Conservation (phyloP, 140 eudicot species). For the Anethum foeniculum region DNA sequence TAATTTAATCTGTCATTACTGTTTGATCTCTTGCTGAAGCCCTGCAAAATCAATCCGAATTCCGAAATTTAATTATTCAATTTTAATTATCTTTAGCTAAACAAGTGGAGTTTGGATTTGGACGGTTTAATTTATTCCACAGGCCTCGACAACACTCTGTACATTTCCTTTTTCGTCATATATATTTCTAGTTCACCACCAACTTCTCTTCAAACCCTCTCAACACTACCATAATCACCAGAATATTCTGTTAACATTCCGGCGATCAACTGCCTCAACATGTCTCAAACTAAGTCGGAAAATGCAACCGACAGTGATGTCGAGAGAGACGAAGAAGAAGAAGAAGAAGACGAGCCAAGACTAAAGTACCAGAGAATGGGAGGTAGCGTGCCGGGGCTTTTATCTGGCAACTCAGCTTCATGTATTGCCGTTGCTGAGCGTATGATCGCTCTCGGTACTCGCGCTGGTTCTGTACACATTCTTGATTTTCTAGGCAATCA, state of each 20-base stretch:
- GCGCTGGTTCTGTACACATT: conserved; percentile 61
- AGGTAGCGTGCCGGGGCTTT: conserved; percentile 61
- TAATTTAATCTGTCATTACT: too few species aligned
- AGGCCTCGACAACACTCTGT: too few species aligned
- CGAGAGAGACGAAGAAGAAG: conserved; percentile 42
- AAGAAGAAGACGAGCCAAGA: conserved; percentile 70
- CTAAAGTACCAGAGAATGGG: conserved; percentile 94
- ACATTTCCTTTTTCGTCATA: too few species aligned
- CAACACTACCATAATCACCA: not conserved
- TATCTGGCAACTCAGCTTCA: conserved; percentile 69
- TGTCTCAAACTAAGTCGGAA: conserved; percentile 49
- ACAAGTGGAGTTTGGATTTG: too few species aligned
- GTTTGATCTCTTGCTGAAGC: too few species aligned
- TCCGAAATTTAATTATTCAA: too few species aligned
- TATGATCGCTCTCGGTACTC: conserved; percentile 97
- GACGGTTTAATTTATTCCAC: too few species aligned
- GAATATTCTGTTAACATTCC: not conserved
- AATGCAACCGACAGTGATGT: conserved; percentile 82
- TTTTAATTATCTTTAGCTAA: too few species aligned
- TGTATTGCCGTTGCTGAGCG: conserved; percentile 84
- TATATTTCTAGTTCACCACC: not conserved
- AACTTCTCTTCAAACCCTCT: not conserved
- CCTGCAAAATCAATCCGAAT: too few species aligned
- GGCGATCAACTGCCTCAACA: conserved; percentile 17
- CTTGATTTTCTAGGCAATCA: conserved; percentile 95